These are phyloP conservation scores for Maudiozyma serrabonitensis DNA, from an alignment of 805 yeast genomes.

Conservation along the genomic window DNA sequence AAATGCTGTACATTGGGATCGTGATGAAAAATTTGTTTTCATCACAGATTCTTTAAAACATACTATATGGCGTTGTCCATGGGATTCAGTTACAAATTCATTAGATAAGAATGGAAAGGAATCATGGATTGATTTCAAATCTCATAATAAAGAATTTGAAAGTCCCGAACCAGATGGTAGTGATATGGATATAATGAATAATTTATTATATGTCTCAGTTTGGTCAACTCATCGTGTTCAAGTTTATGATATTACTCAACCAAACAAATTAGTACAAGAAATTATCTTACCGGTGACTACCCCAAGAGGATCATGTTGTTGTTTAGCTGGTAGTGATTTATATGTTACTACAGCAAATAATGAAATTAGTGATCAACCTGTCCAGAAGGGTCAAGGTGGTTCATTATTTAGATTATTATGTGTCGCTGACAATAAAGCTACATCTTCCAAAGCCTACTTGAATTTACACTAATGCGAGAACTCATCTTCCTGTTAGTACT, in stretches of 20 bases:
- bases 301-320: slow-evolving; percentile 55
- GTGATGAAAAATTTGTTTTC: slow-evolving; percentile 31
- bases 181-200: slow-evolving; percentile 40
- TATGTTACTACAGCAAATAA: slow-evolving; percentile 59
- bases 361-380: slow-evolving; percentile 18
- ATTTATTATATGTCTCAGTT: slow-evolving; percentile 54
- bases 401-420: slow-evolving; percentile 35
- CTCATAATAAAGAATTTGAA: slow-evolving; percentile 10
- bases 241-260: slow-evolving; percentile 33
- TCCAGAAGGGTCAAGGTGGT: slow-evolving; percentile 43
- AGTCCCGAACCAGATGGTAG: slow-evolving; percentile 78
- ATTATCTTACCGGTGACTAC: slow-evolving; percentile 47
- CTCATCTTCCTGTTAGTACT: neutral
- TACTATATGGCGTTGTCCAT: slow-evolving; percentile 37
- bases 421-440: slow-evolving; percentile 4
- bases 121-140: slow-evolving; percentile 28
- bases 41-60: slow-evolving; percentile 45
- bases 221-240: slow-evolving; percentile 53
- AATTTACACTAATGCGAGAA: neutral
- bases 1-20: slow-evolving; percentile 58
- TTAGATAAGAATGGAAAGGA: slow-evolving; percentile 19
- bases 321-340: slow-evolving; percentile 60
- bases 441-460: slow-evolving; percentile 3
- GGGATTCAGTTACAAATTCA: slow-evolving; percentile 15
- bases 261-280: slow-evolving; percentile 43